Evolutionary conservation across 345 rosid species (phyloP).

Genomic region (Laguncularia racemosa): DNA sequence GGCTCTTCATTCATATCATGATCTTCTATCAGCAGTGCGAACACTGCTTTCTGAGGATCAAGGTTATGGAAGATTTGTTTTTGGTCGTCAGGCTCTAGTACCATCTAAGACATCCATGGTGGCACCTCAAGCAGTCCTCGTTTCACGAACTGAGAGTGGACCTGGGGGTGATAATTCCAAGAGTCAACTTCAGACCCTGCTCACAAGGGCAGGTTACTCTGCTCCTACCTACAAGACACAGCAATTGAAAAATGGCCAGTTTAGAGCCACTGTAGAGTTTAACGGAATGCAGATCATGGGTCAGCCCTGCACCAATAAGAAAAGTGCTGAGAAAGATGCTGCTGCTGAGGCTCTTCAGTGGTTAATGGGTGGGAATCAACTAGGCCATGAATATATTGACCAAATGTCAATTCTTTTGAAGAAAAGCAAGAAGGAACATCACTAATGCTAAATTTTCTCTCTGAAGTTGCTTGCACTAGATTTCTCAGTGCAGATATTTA

Average conservation of each 20-base stretch:
- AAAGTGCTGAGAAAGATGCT: conserved; percentile 92
- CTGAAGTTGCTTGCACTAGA: too few relatives aligned
- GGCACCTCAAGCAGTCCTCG: conserved; percentile 23
- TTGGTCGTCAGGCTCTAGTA: conserved; percentile 46
- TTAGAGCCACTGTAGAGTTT: conserved; percentile 65
- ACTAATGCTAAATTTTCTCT: background rate
- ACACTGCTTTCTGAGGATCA: conserved; percentile 50
- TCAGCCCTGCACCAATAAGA: conserved; percentile 80
- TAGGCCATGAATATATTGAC: conserved; percentile 37
- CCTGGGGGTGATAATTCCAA: conserved; percentile 90
- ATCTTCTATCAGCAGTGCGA: conserved; percentile 56
- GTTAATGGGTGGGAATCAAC: conserved; percentile 50
- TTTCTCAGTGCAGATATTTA: too few relatives aligned
- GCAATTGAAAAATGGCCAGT: conserved; percentile 67
- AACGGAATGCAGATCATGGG: conserved; percentile 71
- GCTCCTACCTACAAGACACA: conserved; percentile 67
- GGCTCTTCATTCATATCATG: conserved; percentile 39
- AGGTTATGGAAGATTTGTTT: conserved; percentile 69
- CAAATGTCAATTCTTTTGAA: conserved; percentile 67
- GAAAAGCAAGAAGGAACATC: conserved; percentile 66
- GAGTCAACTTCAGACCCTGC: conserved; percentile 82
- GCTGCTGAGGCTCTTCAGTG: conserved; percentile 86
- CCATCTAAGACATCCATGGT: conserved; percentile 21
- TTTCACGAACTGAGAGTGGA: conserved; percentile 57
- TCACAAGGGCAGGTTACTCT: conserved; percentile 69